A percentile compares a stretch with the other conserved stretches of the same genome.
phyloP scores from a whole-genome alignment of 2,329 filamentous ascomycete species.

The Sporothrix protearum region DNA sequence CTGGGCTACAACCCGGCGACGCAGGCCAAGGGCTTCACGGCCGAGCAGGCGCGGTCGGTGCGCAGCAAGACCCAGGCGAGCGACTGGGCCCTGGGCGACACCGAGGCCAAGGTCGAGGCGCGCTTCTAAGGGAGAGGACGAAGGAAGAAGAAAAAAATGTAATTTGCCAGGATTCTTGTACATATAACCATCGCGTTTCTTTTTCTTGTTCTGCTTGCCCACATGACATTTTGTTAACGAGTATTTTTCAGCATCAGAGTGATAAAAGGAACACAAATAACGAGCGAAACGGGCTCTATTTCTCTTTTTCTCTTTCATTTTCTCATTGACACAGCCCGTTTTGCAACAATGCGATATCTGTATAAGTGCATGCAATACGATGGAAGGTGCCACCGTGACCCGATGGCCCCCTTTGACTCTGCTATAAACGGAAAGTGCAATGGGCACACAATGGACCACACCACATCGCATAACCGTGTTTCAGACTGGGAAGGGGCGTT shows the following conservation, averaged over 20 bases:
- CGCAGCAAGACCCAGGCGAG: conserved; percentile 63
- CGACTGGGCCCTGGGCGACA: conserved; percentile 77
- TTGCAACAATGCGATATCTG: background rate
- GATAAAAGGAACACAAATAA: background rate
- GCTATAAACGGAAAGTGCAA: conserved; percentile 5
- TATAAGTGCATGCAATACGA: background rate
- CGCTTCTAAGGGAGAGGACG: conserved; percentile 31
- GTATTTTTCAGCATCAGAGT: conserved; percentile 12
- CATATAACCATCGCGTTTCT: background rate
- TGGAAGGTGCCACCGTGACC: background rate
- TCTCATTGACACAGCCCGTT: background rate
- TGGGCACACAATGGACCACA: background rate
- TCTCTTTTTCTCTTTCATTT: background rate
- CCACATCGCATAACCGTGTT: background rate
- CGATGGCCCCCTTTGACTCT: background rate
- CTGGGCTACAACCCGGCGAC: conserved; percentile 91
- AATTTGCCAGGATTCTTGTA: conserved; percentile 7
- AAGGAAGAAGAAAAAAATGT: background rate
- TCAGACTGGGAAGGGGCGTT: background rate
- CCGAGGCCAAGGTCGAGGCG: conserved; percentile 64
- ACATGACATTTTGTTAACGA: background rate
- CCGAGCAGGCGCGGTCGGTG: conserved; percentile 66
- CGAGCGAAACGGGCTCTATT: background rate
- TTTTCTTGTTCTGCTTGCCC: conserved; percentile 3
- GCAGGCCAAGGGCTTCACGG: conserved; percentile 83